A percentile compares a stretch with the other conserved stretches of the same genome.
phyloP scores from a whole-genome alignment of 2,329 filamentous ascomycete genomes.

The Aspergillus sp. region DNA sequence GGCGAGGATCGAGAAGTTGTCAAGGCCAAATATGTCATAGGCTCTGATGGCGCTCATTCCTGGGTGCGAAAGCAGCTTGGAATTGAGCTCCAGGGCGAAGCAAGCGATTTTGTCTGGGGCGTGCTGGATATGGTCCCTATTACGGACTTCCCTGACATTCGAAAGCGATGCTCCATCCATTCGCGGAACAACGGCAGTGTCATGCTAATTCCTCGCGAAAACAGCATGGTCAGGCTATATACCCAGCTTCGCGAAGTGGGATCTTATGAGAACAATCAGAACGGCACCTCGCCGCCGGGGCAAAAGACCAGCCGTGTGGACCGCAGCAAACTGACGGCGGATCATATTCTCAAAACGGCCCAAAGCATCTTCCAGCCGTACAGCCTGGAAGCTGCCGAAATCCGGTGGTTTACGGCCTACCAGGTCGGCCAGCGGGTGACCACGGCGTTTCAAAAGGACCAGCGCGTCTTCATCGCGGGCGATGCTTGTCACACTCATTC shows the following conservation, averaged over 20 bases:
- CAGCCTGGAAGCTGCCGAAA: conserved; percentile 33
- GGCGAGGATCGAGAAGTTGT: too few relatives aligned
- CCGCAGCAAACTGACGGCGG: conserved; percentile 40
- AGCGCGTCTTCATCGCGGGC: conserved; percentile 41
- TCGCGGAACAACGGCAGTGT: conserved; percentile 59
- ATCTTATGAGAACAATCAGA: too few relatives aligned
- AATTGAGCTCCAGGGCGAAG: conserved; percentile 40
- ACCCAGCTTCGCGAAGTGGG: conserved; percentile 30
- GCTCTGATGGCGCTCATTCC: conserved; percentile 65
- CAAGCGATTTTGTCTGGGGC: conserved; percentile 56
- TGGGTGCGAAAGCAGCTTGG: conserved; percentile 57
- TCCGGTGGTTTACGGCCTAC: conserved; percentile 45
- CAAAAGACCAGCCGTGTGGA: conserved; percentile 20
- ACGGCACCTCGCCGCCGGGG: too few relatives aligned
- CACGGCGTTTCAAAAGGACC: conserved; percentile 36
- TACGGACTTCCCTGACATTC: conserved; percentile 65
- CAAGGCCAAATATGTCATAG: conserved; percentile 55
- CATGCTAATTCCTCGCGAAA: conserved; percentile 63
- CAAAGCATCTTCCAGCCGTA: conserved; percentile 39
- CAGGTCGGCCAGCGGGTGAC: conserved; percentile 43
- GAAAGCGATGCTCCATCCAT: conserved; percentile 63
- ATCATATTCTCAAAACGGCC: conserved; percentile 56
- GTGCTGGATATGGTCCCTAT: conserved; percentile 55
- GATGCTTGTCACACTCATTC: conserved; percentile 32
- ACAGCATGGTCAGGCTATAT: conserved; percentile 59